Base-by-base conservation (phyloP, 768 basidiomycete species). In the Clathrus columnatus region DNA sequence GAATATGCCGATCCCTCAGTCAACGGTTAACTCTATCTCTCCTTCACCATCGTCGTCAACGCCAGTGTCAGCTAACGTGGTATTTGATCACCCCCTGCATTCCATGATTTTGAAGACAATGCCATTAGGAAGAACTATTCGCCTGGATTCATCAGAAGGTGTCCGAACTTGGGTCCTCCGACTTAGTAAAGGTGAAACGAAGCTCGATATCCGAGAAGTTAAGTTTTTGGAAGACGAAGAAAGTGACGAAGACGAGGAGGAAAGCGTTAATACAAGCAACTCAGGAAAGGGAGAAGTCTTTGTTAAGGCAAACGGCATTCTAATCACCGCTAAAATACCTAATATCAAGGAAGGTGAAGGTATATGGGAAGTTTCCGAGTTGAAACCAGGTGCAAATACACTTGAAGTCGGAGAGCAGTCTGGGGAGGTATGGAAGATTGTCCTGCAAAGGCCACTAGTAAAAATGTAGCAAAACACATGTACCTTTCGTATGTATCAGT, bases 401-500 rank as follows among this genome's bases (percentile, higher is more conserved):
- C 65, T 91, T 26, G 89, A 91, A 66, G 69, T 91, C 23, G 86
- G 87, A 29, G 85, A 86, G 70, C 77, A 76, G 62, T 82, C 79
- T 29, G 85, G 85, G 8, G 65, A 81, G 61, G 66, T 79, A 23
- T 88, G 86, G 86, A 87, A 83, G 67, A 72, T 85, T 21, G 84
- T 84, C 64, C 68, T 83, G 43, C 79, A 82, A 60, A 74, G 80
- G 43, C 56, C 48, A n/a, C 23, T 44, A 20, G 21, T 48, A 2
- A 55, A 47, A 27, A 7, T 27, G 23, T 55, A 48, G n/a, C n/a
- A n/a, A 42, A 42, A 11, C 18, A 11, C 41, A 11, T 42, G 41
- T 20, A 42, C 20, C 20, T 42, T 42, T 20, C 20, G 14, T 20
- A 42, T 11, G 11, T 11, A 42, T 42, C 20, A 42, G 20, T 42